Evolutionary conservation across 2,329 filamentous ascomycete genomes (phyloP).

Genomic region (Xylariaceae sp.): DNA sequence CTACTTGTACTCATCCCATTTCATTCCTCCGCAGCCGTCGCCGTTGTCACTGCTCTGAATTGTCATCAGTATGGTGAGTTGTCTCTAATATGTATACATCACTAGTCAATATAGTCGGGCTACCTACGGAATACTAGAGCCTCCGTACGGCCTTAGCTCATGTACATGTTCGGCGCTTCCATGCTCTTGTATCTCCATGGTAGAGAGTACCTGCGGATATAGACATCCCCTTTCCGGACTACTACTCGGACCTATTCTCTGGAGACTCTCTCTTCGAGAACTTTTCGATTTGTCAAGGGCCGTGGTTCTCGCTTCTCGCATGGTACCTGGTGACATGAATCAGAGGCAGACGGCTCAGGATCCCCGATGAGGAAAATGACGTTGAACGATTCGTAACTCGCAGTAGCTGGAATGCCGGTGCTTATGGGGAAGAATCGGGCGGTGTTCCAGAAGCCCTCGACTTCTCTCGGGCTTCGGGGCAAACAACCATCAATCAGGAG

Average conservation of each 20-base stretch:
- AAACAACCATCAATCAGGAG: background rate
- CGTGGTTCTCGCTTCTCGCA: no score
- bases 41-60: background rate
- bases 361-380: no score
- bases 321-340: no score
- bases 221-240: background rate
- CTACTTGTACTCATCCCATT: no score
- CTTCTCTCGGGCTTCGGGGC: background rate
- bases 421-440: constrained; percentile 13
- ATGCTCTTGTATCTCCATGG: background rate
- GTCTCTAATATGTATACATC: background rate
- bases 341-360: no score
- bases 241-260: no score
- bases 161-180: background rate
- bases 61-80: background rate
- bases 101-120: background rate
- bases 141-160: background rate
- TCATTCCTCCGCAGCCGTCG: background rate
- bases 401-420: background rate
- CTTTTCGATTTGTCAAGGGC: no score
- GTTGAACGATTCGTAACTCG: background rate
- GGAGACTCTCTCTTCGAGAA: no score
- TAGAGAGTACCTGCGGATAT: background rate
- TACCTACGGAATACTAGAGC: background rate
- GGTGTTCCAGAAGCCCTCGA: constrained; percentile 5